A percentile compares a stretch with the other conserved stretches of the same genome.
These are phyloP conservation scores for Colletotrichum sp. DNA, from an alignment of 2,329 filamentous ascomycete genomes.

Conservation along the genomic window DNA sequence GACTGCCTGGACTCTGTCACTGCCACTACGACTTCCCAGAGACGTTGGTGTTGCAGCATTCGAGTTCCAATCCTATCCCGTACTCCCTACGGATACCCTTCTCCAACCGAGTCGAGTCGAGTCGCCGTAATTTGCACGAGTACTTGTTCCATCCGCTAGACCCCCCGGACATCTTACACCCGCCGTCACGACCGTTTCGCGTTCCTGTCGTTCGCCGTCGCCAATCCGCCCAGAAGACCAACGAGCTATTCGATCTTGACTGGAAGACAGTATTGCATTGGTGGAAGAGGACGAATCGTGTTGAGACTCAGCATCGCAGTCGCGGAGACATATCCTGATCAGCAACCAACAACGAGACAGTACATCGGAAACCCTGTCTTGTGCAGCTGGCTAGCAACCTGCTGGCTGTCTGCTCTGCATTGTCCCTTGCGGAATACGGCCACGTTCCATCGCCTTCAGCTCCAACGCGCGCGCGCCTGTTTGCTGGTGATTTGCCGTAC, in stretches of 20 bases:
- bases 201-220: background rate
- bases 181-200: background rate
- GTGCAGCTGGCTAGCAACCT: background rate
- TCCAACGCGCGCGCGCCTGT: constrained; percentile 1
- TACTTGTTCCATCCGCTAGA: background rate
- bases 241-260: background rate
- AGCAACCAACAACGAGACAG: background rate
- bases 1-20: background rate
- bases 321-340: background rate
- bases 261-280: background rate
- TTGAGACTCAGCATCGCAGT: background rate
- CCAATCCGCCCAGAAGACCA: background rate
- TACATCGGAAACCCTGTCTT: constrained; percentile 1
- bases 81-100: background rate
- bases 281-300: background rate
- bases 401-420: background rate
- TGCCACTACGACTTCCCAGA: background rate
- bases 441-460: background rate
- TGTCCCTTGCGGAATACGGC: background rate
- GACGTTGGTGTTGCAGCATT: background rate
- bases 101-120: background rate
- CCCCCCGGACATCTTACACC: constrained; percentile 5
- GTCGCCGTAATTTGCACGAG: background rate
- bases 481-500: background rate
- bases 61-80: background rate